Conservation (phyloP, 345 rosid genomes). For the Hibiscus trionum region DNA sequence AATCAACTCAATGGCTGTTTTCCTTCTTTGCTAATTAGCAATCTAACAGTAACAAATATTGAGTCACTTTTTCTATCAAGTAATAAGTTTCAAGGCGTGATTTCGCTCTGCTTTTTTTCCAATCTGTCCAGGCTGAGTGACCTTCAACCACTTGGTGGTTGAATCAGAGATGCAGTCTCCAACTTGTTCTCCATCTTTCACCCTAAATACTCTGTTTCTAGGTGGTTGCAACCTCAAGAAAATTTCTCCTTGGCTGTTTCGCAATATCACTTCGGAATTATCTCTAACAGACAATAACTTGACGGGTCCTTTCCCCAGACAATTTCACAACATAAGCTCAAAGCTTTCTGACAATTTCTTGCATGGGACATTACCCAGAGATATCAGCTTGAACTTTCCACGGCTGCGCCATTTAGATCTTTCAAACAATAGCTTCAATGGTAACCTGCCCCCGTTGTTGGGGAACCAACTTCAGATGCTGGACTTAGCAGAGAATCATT, state of each 20-base stretch:
- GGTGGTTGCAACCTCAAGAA: constrained; percentile 11
- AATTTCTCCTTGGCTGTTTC: constrained; percentile 10
- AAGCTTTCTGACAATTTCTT: constrained; percentile 4
- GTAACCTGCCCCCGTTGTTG: neutral
- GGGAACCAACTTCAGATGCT: neutral
- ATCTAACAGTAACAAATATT: constrained; percentile 12
- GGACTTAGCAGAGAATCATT: neutral
- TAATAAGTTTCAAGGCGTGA: constrained; percentile 1
- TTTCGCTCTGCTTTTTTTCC: constrained; percentile 9
- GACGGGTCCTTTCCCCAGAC: constrained; percentile 2
- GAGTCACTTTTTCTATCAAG: neutral
- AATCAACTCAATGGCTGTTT: neutral
- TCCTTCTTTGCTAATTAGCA: constrained; percentile 11
- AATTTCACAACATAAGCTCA: constrained; percentile 5
- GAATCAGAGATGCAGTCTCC: constrained; percentile 10
- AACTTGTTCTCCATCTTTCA: constrained; percentile 8
- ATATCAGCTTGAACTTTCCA: neutral
- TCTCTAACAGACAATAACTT: constrained; percentile 7
- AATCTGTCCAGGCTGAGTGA: constrained; percentile 6
- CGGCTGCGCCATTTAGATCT: neutral
- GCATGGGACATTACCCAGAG: constrained; percentile 4
- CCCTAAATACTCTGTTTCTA: neutral
- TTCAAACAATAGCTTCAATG: neutral
- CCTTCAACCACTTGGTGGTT: neutral
- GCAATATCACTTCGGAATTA: constrained; percentile 1